Evolutionary conservation across 352 stramenopile genomes (phyloP).

Genomic region (Blastocystis sp.): DNA sequence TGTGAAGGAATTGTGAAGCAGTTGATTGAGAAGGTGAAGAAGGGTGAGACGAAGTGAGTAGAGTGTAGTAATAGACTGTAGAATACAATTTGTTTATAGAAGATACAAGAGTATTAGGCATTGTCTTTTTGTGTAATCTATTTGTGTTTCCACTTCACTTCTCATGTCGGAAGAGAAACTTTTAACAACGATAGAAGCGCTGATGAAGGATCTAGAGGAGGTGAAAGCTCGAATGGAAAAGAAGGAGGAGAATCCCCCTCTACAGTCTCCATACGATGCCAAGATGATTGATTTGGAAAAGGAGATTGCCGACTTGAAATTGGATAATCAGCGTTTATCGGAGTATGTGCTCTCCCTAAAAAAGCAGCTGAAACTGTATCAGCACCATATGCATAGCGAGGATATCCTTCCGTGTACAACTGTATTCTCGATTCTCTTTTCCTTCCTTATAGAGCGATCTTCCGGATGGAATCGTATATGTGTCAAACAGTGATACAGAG

Average conservation of each 20-base stretch:
- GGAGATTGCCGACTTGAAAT: neutral
- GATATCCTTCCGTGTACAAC: neutral
- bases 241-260: neutral
- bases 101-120: neutral
- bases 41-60: constrained; percentile 3
- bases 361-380: neutral
- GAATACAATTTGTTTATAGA: neutral
- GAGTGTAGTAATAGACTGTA: neutral
- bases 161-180: neutral
- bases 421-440: neutral
- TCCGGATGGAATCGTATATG: constrained; percentile 36
- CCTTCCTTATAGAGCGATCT: constrained; percentile 14
- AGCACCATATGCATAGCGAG: neutral
- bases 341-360: neutral
- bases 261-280: neutral
- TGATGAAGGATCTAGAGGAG: neutral
- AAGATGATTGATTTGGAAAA: neutral
- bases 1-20: constrained; percentile 30
- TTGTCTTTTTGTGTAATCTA: neutral
- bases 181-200: neutral
- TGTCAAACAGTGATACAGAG: constrained; percentile 9
- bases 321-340: constrained; percentile 14
- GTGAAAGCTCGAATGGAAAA: neutral
- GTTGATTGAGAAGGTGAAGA: constrained; percentile 48
- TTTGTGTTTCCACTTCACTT: neutral